Conservation (phyloP, 2,329 filamentous ascomycete species). For the Trichoderma semiorbis region DNA sequence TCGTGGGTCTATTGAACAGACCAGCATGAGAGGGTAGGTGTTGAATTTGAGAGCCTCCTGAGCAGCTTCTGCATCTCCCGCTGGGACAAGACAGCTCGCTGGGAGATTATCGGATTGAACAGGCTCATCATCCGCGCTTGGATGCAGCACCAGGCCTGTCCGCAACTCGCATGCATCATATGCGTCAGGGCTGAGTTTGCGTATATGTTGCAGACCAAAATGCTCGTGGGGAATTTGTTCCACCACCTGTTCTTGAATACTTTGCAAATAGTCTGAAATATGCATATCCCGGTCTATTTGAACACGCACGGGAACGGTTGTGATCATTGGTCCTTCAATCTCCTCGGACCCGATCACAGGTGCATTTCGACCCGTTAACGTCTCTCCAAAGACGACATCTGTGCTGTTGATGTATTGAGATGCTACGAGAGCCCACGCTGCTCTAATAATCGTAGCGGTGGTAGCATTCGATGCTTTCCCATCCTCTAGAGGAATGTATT, state of each 20-base stretch:
- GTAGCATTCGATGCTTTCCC: conserved; percentile 42
- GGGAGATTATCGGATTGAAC: conserved; percentile 34
- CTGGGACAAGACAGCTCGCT: conserved; percentile 51
- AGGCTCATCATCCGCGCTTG: conserved; percentile 34
- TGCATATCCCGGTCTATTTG: conserved; percentile 32
- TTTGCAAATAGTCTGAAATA: conserved; percentile 51
- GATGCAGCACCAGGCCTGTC: conserved; percentile 54
- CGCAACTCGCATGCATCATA: conserved; percentile 54
- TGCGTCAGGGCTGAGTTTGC: conserved; percentile 52
- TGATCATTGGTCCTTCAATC: conserved; percentile 60
- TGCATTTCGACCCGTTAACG: conserved; percentile 54
- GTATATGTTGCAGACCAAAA: conserved; percentile 57
- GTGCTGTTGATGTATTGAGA: conserved; percentile 49
- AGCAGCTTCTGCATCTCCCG: conserved; percentile 54
- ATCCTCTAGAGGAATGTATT: conserved; percentile 43
- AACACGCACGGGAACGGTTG: conserved; percentile 56
- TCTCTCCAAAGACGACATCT: conserved; percentile 58
- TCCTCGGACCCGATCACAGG: conserved; percentile 47
- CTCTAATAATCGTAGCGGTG: conserved; percentile 54
- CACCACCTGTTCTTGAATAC: conserved; percentile 54
- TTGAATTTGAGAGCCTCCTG: conserved; percentile 58
- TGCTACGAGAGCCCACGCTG: conserved; percentile 55
- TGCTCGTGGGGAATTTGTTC: conserved; percentile 63
- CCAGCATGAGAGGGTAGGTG: conserved; percentile 62
- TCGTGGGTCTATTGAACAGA: conserved; percentile 56